phyloP scores from a whole-genome alignment of 495 filamentous ascomycete species.

The Hyaloscypha hepaticicola region DNA sequence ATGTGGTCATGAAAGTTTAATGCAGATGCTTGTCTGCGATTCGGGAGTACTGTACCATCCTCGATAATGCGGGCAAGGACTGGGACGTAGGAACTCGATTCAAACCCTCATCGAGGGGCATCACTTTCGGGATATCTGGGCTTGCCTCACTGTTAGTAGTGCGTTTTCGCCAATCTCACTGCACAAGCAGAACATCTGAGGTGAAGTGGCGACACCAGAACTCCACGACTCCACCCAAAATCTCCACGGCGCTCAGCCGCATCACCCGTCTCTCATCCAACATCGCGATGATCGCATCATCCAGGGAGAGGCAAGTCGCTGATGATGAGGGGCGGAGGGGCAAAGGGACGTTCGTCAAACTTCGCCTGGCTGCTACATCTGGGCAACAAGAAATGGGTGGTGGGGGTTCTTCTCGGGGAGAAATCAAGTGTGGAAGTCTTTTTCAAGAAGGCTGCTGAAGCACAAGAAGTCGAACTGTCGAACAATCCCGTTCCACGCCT shows the following conservation, averaged over 20 bases:
- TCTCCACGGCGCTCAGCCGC: background rate
- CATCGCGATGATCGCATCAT: no score
- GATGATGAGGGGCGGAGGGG: background rate
- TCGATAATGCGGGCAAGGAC: background rate
- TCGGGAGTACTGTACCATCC: background rate
- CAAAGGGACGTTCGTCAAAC: background rate
- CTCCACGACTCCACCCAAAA: background rate
- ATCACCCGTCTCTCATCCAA: background rate
- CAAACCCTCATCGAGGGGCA: background rate
- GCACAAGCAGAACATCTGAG: background rate
- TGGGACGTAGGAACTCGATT: background rate
- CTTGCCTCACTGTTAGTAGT: background rate
- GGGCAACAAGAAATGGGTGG: background rate
- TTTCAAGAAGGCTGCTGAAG: background rate
- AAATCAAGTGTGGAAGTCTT: background rate
- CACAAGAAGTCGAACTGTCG: background rate
- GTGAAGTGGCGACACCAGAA: background rate
- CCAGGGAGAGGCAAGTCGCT: background rate
- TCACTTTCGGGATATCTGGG: background rate
- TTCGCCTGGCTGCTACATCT: background rate
- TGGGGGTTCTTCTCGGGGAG: background rate
- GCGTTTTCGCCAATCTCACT: background rate
- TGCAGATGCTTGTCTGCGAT: conserved; percentile 13
- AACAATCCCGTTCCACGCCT: background rate
- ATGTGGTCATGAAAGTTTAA: conserved; percentile 18